phyloP scores from a whole-genome alignment of 108 stramenopile genomes.

The Nitzschia sp. region DNA sequence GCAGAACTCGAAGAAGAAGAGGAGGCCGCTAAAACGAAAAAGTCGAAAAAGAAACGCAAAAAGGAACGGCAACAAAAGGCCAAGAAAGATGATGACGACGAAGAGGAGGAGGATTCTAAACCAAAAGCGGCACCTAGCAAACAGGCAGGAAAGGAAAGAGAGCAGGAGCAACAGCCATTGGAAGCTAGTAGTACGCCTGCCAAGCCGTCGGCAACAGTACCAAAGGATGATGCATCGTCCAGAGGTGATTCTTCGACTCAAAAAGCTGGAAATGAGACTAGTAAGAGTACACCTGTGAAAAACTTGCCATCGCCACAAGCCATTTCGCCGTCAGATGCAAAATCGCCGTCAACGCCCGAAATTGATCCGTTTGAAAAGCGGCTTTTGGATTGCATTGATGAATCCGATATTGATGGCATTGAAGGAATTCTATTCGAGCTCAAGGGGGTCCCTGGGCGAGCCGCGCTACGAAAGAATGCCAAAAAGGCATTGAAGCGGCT shows the following conservation, averaged over 20 bases:
- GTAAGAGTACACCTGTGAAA: too few species aligned
- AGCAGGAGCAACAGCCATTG: conserved; percentile 2
- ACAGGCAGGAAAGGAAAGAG: conserved; percentile 15
- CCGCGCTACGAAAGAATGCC: conserved; percentile 85
- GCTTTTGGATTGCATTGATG: conserved; percentile 54
- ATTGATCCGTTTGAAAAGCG: conserved; percentile 48
- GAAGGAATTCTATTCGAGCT: conserved; percentile 68
- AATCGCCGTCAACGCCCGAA: too few species aligned
- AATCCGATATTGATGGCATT: conserved; percentile 69
- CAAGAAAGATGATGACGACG: conserved; percentile 50
- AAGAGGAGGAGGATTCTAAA: conserved; percentile 25
- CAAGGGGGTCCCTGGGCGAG: conserved; percentile 85
- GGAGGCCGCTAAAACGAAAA: conserved; percentile 42
- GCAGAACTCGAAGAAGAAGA: conserved; percentile 91
- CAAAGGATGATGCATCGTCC: too few species aligned
- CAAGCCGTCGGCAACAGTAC: too few species aligned
- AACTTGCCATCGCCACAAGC: too few species aligned
- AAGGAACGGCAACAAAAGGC: conserved; percentile 73
- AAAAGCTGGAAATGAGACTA: too few species aligned
- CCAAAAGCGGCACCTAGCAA: not conserved
- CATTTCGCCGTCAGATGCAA: too few species aligned
- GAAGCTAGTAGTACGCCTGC: too few species aligned
- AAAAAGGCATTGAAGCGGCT: conserved; percentile 89
- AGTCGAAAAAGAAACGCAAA: conserved; percentile 79
- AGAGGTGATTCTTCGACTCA: too few species aligned